Percentiles rank a stretch among this genome's conserved stretches.
phyloP scores from a whole-genome alignment of 331 rosid genomes.

The Quercus lobata region DNA sequence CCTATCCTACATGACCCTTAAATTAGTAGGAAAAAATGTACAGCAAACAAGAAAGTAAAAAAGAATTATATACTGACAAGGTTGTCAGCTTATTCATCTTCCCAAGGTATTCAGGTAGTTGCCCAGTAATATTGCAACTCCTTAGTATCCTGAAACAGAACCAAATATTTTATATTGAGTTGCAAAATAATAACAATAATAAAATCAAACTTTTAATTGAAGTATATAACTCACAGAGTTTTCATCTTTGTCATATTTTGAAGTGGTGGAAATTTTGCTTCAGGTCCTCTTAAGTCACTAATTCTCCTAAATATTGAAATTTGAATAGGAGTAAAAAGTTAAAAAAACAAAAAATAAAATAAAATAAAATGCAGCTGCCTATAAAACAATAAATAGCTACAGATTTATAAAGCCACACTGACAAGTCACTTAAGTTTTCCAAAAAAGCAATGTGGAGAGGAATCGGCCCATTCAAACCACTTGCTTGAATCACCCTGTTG shows the following conservation, averaged over 20 bases:
- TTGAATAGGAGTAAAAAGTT: not conserved
- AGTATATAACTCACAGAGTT: constrained; percentile 43
- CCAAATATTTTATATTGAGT: not conserved
- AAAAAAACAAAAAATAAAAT: too few relatives aligned
- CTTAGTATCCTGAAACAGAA: constrained; percentile 50
- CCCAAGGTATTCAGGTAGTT: constrained; percentile 31
- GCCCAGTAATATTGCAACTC: constrained; percentile 67
- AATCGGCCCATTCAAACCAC: constrained; percentile 81
- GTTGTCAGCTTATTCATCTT: constrained; percentile 15
- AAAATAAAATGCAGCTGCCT: not conserved
- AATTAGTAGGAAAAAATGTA: not conserved
- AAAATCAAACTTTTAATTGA: not conserved
- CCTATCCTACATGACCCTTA: too few relatives aligned
- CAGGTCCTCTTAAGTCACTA: constrained; percentile 60
- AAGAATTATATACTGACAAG: constrained; percentile 35
- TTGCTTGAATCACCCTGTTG: constrained; percentile 58
- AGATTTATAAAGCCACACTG: constrained; percentile 25
- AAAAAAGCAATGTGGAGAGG: constrained; percentile 47
- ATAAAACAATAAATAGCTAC: not conserved
- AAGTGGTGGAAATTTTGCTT: constrained; percentile 38
- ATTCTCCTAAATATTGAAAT: constrained; percentile 60
- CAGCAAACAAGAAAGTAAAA: not conserved
- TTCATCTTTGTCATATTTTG: constrained; percentile 23
- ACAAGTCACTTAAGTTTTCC: constrained; percentile 45
- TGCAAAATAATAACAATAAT: not conserved